Percentiles rank a stretch among this genome's conserved stretches.
These are phyloP conservation scores for Cryphonectria japonica DNA, from an alignment of 2,329 filamentous ascomycete genomes.

Conservation along the genomic window DNA sequence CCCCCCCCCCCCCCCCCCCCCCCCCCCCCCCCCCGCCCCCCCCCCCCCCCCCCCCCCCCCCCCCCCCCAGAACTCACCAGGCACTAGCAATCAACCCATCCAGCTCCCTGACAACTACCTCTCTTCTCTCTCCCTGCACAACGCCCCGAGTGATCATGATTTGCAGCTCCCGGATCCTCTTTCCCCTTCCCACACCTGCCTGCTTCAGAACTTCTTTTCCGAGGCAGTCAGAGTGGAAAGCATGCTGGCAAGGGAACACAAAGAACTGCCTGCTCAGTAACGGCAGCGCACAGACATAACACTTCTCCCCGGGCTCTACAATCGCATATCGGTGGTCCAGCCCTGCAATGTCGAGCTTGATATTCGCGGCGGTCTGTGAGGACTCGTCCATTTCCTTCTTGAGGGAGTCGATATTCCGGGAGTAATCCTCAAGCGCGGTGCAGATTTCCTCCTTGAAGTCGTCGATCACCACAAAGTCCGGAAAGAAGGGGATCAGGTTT, in stretches of 20 bases:
- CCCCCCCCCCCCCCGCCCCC: too few relatives aligned
- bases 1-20: too few relatives aligned
- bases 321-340: constrained; percentile 92
- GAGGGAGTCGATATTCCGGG: constrained; percentile 82
- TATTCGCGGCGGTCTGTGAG: constrained; percentile 84
- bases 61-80: constrained; percentile 74
- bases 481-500: constrained; percentile 97
- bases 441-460: constrained; percentile 99
- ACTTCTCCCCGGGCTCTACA: constrained; percentile 93
- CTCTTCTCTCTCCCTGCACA: constrained; percentile 71
- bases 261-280: constrained; percentile 92
- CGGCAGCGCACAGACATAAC: constrained; percentile 84
- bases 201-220: constrained; percentile 84
- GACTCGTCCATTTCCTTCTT: constrained; percentile 96
- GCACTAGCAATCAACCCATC: constrained; percentile 89
- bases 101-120: constrained; percentile 83
- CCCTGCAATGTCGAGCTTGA: constrained; percentile 84
- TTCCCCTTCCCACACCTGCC: constrained; percentile 73
- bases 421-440: constrained; percentile 89
- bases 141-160: constrained; percentile 78
- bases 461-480: constrained; percentile 97
- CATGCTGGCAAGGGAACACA: constrained; percentile 97
- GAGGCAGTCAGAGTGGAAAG: constrained; percentile 94
- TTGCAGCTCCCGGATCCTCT: constrained; percentile 84
- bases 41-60: too few relatives aligned